phyloP scores from a whole-genome alignment of 352 stramenopile genomes.

The Phytophthora aleatoria region DNA sequence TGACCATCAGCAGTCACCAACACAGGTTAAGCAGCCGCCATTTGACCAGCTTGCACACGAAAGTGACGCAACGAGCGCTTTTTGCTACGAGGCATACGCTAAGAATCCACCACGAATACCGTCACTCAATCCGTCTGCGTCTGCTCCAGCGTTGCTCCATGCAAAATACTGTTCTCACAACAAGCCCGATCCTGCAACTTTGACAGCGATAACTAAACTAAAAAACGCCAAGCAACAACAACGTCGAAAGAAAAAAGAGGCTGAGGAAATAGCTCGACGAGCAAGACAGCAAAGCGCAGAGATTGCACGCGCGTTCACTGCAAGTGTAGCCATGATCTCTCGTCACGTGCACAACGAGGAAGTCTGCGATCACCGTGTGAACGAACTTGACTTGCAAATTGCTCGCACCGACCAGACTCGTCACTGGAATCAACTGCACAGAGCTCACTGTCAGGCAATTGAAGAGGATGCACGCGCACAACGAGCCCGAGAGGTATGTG shows the following conservation, averaged over 20 bases:
- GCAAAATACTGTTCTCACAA: conserved; percentile 32
- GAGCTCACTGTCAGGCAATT: conserved; percentile 59
- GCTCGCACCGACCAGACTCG: conserved; percentile 52
- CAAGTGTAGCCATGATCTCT: conserved; percentile 80
- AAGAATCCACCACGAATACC: conserved; percentile 24
- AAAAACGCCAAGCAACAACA: conserved; percentile 37
- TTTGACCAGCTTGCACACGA: conserved; percentile 51
- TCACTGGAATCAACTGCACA: conserved; percentile 50
- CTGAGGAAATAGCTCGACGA: conserved; percentile 34
- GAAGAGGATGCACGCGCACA: conserved; percentile 44
- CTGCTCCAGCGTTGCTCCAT: conserved; percentile 32
- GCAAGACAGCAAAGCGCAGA: conserved; percentile 45
- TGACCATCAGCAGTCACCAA: conserved; percentile 16
- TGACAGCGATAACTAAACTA: conserved; percentile 38
- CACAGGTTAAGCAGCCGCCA: conserved; percentile 31
- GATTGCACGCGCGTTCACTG: conserved; percentile 61
- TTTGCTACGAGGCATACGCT: conserved; percentile 56
- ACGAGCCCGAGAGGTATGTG: conserved; percentile 46
- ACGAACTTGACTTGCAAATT: conserved; percentile 45
- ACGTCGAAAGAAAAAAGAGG: conserved; percentile 37
- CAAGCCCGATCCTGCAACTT: conserved; percentile 19
- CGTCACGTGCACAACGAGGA: conserved; percentile 76
- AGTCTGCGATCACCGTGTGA: conserved; percentile 50
- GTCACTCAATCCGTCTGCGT: conserved; percentile 21
- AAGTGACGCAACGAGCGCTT: conserved; percentile 44